phyloP scores from a whole-genome alignment of 2,329 filamentous ascomycete genomes.

The Aspergillus tamarii region DNA sequence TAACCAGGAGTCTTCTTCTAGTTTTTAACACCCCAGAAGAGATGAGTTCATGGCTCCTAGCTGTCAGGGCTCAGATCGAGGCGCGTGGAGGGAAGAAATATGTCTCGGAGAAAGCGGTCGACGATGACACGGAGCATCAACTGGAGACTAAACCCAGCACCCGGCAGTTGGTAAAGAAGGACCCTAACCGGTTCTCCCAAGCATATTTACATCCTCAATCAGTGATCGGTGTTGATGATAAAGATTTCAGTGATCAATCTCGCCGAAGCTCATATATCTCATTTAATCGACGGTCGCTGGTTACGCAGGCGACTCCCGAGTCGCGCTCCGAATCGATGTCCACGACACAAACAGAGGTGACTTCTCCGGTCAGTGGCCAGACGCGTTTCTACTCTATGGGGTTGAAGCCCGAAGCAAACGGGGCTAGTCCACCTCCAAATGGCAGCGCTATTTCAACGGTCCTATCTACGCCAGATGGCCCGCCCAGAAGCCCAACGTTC shows the following conservation, averaged over 20 bases:
- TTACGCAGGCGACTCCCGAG: constrained; percentile 23
- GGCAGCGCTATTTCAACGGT: constrained; percentile 19
- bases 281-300: constrained; percentile 32
- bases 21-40: constrained; percentile 49
- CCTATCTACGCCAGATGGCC: constrained; percentile 15
- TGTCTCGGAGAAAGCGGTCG: constrained; percentile 40
- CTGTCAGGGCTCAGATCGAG: constrained; percentile 51
- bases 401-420: constrained; percentile 17
- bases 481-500: constrained; percentile 24
- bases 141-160: constrained; percentile 33
- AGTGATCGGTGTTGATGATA: constrained; percentile 27
- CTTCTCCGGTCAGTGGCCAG: constrained; percentile 14
- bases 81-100: constrained; percentile 50
- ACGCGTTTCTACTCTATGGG: constrained; percentile 22
- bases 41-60: constrained; percentile 50
- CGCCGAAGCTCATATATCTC: constrained; percentile 34
- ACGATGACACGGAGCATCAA: constrained; percentile 31
- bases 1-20: constrained; percentile 46
- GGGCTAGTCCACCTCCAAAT: constrained; percentile 23
- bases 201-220: constrained; percentile 33
- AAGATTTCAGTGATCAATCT: constrained; percentile 32
- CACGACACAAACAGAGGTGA: constrained; percentile 30
- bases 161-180: constrained; percentile 39
- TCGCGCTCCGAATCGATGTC: constrained; percentile 35
- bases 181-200: constrained; percentile 37